These are phyloP conservation scores for Alternaria arborescens DNA, from an alignment of 2,329 filamentous ascomycete genomes.

Conservation along the genomic window DNA sequence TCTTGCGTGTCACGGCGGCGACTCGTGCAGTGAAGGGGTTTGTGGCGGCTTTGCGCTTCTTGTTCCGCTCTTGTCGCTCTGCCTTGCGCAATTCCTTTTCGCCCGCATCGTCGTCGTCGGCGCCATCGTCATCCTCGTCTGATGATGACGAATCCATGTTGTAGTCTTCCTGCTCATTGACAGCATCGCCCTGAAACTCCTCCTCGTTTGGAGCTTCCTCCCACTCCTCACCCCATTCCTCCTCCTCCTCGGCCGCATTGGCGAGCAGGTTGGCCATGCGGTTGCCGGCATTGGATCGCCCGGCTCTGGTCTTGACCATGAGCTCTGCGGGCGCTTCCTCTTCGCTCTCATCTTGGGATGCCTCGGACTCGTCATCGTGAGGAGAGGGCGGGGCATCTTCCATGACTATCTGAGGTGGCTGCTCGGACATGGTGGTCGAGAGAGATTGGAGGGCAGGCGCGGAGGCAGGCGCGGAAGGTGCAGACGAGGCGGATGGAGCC, in stretches of 20 bases:
- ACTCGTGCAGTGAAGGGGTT: slow-evolving; percentile 50
- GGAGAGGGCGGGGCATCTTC: slow-evolving; percentile 21
- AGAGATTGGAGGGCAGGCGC: slow-evolving; percentile 7
- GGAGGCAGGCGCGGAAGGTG: slow-evolving; percentile 31
- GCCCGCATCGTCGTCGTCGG: slow-evolving; percentile 80
- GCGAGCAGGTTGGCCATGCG: neutral
- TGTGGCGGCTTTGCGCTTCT: slow-evolving; percentile 81
- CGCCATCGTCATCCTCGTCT: slow-evolving; percentile 73
- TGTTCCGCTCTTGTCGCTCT: slow-evolving; percentile 69
- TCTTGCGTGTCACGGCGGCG: slow-evolving; percentile 51
- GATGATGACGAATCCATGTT: slow-evolving; percentile 83
- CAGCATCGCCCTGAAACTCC: slow-evolving; percentile 60
- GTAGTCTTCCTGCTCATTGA: slow-evolving; percentile 71
- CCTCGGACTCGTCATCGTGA: slow-evolving; percentile 24
- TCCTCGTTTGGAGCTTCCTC: slow-evolving; percentile 70
- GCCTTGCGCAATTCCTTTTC: slow-evolving; percentile 85
- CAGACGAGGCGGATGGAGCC: slow-evolving; percentile 28
- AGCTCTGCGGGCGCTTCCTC: slow-evolving; percentile 42
- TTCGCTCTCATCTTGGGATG: slow-evolving; percentile 39
- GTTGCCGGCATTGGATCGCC: slow-evolving; percentile 42
- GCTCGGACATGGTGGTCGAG: slow-evolving; percentile 24
- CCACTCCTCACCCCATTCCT: slow-evolving; percentile 62
- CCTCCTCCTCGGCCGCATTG: slow-evolving; percentile 36
- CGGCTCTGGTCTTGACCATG: slow-evolving; percentile 50
- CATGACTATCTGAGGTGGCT: slow-evolving; percentile 22